phyloP scores from a whole-genome alignment of 2,329 filamentous ascomycete species.

The Dactylellina drechsleri region DNA sequence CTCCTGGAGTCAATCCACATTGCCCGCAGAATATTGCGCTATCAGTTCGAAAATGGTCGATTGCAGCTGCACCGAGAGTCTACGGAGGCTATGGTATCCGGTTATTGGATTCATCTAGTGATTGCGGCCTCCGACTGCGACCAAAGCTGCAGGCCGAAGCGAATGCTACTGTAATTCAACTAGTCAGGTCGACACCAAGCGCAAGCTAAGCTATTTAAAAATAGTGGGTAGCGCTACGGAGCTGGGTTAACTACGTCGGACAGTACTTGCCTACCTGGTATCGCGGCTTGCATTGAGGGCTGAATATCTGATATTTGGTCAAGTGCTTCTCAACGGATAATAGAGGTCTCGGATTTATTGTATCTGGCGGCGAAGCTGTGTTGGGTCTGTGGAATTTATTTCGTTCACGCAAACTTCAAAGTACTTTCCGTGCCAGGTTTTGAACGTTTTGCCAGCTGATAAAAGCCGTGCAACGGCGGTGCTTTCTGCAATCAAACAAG shows the following conservation, averaged over 20 bases:
- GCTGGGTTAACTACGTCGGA: constrained; percentile 22
- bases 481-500: constrained; percentile 8
- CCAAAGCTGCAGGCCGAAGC: constrained; percentile 26
- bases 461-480: background rate
- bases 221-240: background rate
- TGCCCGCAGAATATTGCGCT: constrained; percentile 4
- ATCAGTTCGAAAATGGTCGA: constrained; percentile 9
- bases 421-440: background rate
- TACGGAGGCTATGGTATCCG: constrained; percentile 24
- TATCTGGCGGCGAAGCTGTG: constrained; percentile 7
- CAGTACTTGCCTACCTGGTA: constrained; percentile 16
- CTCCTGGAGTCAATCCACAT: background rate
- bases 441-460: background rate
- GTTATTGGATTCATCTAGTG: constrained; percentile 17
- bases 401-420: background rate
- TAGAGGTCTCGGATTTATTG: background rate
- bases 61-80: constrained; percentile 17
- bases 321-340: background rate
- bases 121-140: constrained; percentile 22
- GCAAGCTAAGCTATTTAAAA: constrained; percentile 22
- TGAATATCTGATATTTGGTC: background rate
- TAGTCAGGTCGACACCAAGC: constrained; percentile 10
- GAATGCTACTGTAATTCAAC: constrained; percentile 2
- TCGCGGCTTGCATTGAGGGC: constrained; percentile 6
- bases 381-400: constrained; percentile 25